These are phyloP conservation scores for Sanchytrium tribonematis DNA, from an alignment of 371 early-diverging fungal species.

Conservation along the genomic window DNA sequence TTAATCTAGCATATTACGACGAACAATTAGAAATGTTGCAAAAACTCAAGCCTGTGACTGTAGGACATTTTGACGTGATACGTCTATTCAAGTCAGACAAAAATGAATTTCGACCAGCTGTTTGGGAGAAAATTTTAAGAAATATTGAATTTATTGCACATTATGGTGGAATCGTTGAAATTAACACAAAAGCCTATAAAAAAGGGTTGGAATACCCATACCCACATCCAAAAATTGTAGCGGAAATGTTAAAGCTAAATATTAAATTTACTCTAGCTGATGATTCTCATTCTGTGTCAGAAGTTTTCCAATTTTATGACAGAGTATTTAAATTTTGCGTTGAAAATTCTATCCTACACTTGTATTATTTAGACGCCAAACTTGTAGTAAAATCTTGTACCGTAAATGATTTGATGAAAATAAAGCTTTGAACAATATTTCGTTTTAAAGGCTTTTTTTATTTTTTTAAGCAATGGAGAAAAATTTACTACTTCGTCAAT, in stretches of 20 bases:
- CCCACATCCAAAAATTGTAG: slow-evolving; percentile 47
- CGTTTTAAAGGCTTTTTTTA: too few relatives aligned
- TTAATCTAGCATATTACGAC: slow-evolving; percentile 59
- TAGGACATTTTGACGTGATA: slow-evolving; percentile 80
- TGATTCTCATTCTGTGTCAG: too few relatives aligned
- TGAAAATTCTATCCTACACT: too few relatives aligned
- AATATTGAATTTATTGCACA: slow-evolving; percentile 46
- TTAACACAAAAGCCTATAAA: slow-evolving; percentile 72
- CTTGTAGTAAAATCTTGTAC: too few relatives aligned
- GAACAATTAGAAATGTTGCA: slow-evolving; percentile 43
- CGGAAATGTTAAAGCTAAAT: slow-evolving; percentile 13
- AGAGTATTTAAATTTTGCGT: too few relatives aligned
- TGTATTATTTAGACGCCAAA: too few relatives aligned
- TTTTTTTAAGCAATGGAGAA: too few relatives aligned
- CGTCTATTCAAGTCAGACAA: slow-evolving; percentile 37
- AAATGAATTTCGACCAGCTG: slow-evolving; percentile 10
- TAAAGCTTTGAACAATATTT: too few relatives aligned
- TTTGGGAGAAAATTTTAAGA: slow-evolving; percentile 33
- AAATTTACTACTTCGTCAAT: background rate
- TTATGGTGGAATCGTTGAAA: slow-evolving; percentile 65
- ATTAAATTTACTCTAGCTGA: background rate
- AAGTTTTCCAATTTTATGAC: too few relatives aligned
- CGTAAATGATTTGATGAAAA: too few relatives aligned
- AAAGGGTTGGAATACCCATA: slow-evolving; percentile 58
- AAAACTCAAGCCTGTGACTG: slow-evolving; percentile 34